Evolutionary conservation across 2,329 filamentous ascomycete genomes (phyloP), one percentile per base, ranked within the genome.

Genomic region (Talaromyces sp.): DNA sequence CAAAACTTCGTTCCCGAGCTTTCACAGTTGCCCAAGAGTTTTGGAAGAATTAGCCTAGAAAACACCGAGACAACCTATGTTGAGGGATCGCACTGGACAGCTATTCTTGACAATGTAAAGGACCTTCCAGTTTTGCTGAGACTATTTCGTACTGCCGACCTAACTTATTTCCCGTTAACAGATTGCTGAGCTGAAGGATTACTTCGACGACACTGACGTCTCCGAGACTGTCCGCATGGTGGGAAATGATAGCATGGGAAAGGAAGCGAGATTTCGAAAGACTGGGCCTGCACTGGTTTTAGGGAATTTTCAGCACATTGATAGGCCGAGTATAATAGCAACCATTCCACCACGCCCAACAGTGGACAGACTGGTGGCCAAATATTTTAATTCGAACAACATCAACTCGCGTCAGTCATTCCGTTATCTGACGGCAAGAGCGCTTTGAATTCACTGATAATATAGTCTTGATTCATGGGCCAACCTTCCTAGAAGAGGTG

Each of bases 141-240:
- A 2, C 17, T 39, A 8, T n/a, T 39, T 4, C 11, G 15, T 15
- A 7, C 1, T 15, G n/a, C 36, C 17, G 17, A 17, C 13, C 36
- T n/a, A 11, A 4, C 17, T 49, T 2, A 28, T 8, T 39, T 19
- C n/a, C 15, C 10, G 1, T 30, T 6, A 2, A 10, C 28, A 63
- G 59, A 61, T 61, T 55, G 59, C 62, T n/a, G 59, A 63, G 32
- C 17, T 61, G n/a, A 63, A 63, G 33, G 55, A 51, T 42, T 58
- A 47, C 25, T 58, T 63, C 13, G 61, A 60, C 28, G 58, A 57
- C 55, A 36, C 27, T 17, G 55, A 57, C 28, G n/a, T 19, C 8
- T 10, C 19, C 6, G 59, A 57, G 33, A 13, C 44, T 27, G 44
- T 8, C 19, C 32, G 47, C 4, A 19, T 25, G 11, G 19, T n/a